phyloP scores from a whole-genome alignment of 352 stramenopile genomes.

The Globisporangium emineosum region DNA sequence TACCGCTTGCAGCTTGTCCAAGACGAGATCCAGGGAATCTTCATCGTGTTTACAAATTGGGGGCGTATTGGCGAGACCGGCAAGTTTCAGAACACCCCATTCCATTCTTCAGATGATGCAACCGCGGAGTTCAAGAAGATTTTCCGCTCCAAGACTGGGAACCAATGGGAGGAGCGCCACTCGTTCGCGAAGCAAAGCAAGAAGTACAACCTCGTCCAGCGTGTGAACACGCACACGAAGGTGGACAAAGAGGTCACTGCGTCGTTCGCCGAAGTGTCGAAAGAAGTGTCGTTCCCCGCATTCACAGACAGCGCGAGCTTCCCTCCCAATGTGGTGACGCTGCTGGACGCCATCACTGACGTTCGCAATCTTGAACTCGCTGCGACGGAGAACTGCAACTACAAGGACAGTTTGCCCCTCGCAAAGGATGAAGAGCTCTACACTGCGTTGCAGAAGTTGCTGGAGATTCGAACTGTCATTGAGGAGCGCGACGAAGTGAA shows the following conservation, averaged over 20 bases:
- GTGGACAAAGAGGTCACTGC: conserved; percentile 52
- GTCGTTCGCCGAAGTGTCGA: conserved; percentile 43
- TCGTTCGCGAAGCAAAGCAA: conserved; percentile 56
- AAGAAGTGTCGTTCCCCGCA: conserved; percentile 28
- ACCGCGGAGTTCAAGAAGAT: conserved; percentile 81
- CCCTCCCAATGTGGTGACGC: conserved; percentile 35
- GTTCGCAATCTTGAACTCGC: conserved; percentile 66
- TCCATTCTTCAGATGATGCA: conserved; percentile 45
- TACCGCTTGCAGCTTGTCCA: conserved; percentile 72
- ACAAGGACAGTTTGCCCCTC: conserved; percentile 49
- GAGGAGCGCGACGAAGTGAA: conserved; percentile 47
- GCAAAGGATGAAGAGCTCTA: conserved; percentile 59
- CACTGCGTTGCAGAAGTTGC: conserved; percentile 39
- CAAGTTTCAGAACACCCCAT: conserved; percentile 80
- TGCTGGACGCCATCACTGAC: conserved; percentile 71
- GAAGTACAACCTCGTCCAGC: conserved; percentile 78
- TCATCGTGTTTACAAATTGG: conserved; percentile 81
- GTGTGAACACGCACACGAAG: conserved; percentile 50
- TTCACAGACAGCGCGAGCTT: conserved; percentile 27
- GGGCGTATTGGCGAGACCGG: conserved; percentile 66
- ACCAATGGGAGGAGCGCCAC: conserved; percentile 47
- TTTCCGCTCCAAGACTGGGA: conserved; percentile 74
- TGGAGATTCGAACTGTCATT: conserved; percentile 46
- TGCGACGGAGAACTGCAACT: conserved; percentile 47
- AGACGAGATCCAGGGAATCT: conserved; percentile 65